Base-by-base conservation (phyloP, 2,329 filamentous ascomycete species). In the Paecilomyces sp. region DNA sequence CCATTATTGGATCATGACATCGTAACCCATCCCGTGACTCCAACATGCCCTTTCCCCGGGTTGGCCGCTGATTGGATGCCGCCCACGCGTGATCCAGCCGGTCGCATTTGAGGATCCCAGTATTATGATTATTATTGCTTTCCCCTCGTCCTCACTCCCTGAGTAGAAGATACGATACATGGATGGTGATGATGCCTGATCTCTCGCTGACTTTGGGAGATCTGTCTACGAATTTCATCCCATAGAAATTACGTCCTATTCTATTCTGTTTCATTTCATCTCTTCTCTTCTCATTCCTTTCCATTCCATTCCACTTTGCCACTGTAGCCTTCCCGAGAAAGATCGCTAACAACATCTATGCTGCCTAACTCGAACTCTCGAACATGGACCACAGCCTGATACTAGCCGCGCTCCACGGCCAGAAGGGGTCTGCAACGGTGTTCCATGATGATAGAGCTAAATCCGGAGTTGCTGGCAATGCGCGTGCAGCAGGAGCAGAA, bases 391-490 rank as follows among this genome's bases (percentile, higher is more conserved):
- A 3, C 36, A 41, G 36, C 36, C 36, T 41, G 36, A n/a, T 41
- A 13, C 31, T 12, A 11, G 8, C 31, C 11, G 31, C 31, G 31
- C 31, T 33, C 8, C 11, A 33, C 9, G 36, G 15, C 11, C 3
- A 41, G 7, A 41, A n/a, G 41, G 41, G 15, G 41, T 47, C n/a
- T 18, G 41, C 41, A 6, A 15, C 41, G 41, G 41, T 30, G 62
- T 68, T 68, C 70, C 64, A 68, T 74, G 74, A 76, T 71, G 71
- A 73, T 65, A 68, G 66, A 71, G 65, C 66, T 8, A 33, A 64
- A 61, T 62, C 63, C 65, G 65, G 63, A 66, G 64, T 58, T 57
- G 55, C 58, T 60, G 61, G 15, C 25, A 52, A 50, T 55, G 56
- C 30, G 56, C 12, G 5, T 57, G 60, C 13, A 13, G 36, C 15